Base-by-base conservation (phyloP, 2,329 filamentous ascomycete species). In the Emmonsia crescens region DNA sequence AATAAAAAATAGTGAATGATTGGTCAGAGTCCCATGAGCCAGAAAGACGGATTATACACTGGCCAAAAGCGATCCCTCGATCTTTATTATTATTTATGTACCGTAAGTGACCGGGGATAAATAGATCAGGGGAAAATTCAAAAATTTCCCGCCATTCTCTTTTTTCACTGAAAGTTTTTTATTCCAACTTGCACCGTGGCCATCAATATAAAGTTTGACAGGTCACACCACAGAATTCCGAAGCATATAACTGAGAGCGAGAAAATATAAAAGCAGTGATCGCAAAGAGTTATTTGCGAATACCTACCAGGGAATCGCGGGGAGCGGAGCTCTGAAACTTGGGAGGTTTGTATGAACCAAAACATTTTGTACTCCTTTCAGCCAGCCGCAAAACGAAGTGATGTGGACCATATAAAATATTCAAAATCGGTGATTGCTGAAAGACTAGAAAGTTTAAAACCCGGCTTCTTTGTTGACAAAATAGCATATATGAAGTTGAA, bases 201-300 rank as follows among this genome's bases (percentile, higher is more conserved):
- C 16, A 57, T 57, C 38, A 46, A 57, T 24, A 33, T 46, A 33
- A 57, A 46, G 40, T 44, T 57, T 57, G 56, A 46, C 56, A 57
- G 56, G 56, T 57, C 19, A 46, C 38, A 33, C 56, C 56, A n/a
- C 56, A 57, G 38, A 44, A 21, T 46, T 33, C 21, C 3, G 16
- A 27, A 38, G 40, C 9, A 33, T 44, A n/a, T 46, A 33, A 40
- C 40, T 46, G 56, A n/a, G 24, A 31, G 16, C 5, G 19, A 57
- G 9, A 14, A 40, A 46, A 46, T n/a, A 46, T 48, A 31, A 31
- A 31, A 36, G 56, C 38, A 57, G 46, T 46, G 38, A 21, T 21
- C 40, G 10, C 27, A 57, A 48, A 31, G 54, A 33, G 24, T 24
- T 27, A 31, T 19, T 16, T 44, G 56, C 24, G 36, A 31, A n/a